These are phyloP conservation scores for Ceratobasidium papillatum DNA, from an alignment of 1,284 basidiomycete species.

Conservation along the genomic window DNA sequence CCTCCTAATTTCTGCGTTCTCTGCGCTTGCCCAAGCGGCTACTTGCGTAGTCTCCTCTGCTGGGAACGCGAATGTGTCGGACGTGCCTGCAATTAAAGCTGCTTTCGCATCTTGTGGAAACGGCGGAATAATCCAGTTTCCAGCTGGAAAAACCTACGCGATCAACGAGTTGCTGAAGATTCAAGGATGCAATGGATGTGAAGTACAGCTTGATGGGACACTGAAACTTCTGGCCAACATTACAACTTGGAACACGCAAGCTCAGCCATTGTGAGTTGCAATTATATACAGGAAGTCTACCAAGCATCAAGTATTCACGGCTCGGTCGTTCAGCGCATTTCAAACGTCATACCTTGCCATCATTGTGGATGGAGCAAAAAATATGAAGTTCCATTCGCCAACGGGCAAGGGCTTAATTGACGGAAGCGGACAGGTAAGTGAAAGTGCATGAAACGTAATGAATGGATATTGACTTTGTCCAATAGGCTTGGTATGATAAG, in stretches of 20 bases:
- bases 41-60: constrained; percentile 32
- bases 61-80: constrained; percentile 22
- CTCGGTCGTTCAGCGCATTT: constrained; percentile 13
- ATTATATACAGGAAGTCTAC: too few relatives aligned
- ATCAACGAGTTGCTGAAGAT: constrained; percentile 39
- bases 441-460: neutral
- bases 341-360: constrained; percentile 29
- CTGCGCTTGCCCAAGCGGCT: constrained; percentile 8
- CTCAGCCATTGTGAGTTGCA: constrained; percentile 23
- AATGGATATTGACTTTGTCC: neutral
- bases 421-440: constrained; percentile 27
- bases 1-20: neutral
- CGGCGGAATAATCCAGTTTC: constrained; percentile 38
- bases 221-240: constrained; percentile 26
- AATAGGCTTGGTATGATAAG: constrained; percentile 25
- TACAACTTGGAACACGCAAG: constrained; percentile 21
- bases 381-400: constrained; percentile 40
- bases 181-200: constrained; percentile 39
- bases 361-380: constrained; percentile 38
- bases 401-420: constrained; percentile 34
- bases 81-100: constrained; percentile 38
- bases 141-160: constrained; percentile 34
- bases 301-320: neutral
- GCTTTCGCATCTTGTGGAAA: constrained; percentile 37
- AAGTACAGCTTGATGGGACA: constrained; percentile 39